A percentile compares a stretch with the other conserved stretches of the same genome.
Evolutionary conservation across 768 basidiomycete species (phyloP).

Genomic region (Cystobasidium tubakii): DNA sequence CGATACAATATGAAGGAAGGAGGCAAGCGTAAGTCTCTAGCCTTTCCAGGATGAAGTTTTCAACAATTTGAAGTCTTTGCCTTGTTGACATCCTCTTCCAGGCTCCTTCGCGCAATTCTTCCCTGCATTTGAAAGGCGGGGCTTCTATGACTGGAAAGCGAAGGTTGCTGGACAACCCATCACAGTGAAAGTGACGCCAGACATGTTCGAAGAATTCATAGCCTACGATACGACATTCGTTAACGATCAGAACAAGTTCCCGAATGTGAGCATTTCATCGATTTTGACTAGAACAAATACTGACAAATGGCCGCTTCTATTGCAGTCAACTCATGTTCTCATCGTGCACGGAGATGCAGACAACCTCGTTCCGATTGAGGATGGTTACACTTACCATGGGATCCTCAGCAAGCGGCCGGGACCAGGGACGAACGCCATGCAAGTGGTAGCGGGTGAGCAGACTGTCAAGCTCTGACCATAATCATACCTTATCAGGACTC

Average conservation of each 20-base stretch:
- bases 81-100: neutral
- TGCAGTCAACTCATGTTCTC: slow-evolving; percentile 58
- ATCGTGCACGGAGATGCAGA: slow-evolving; percentile 72
- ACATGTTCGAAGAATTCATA: slow-evolving; percentile 61
- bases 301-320: neutral
- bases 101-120: slow-evolving; percentile 50
- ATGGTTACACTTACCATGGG: slow-evolving; percentile 26
- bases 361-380: slow-evolving; percentile 55
- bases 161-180: slow-evolving; percentile 63
- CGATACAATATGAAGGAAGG: slow-evolving; percentile 64
- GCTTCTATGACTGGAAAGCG: slow-evolving; percentile 61
- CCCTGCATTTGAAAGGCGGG: slow-evolving; percentile 57
- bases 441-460: neutral
- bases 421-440: slow-evolving; percentile 3
- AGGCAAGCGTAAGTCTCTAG: slow-evolving; percentile 5
- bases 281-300: neutral
- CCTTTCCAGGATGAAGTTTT: no score
- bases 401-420: slow-evolving; percentile 19
- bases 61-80: neutral
- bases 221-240: slow-evolving; percentile 64
- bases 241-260: slow-evolving; percentile 59
- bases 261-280: slow-evolving; percentile 45
- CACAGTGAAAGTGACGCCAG: slow-evolving; percentile 56
- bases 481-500: neutral
- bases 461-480: neutral